These are phyloP conservation scores for Oryza glumipatula DNA, from an alignment of 176 grass and related monocot species.

Conservation along the genomic window DNA sequence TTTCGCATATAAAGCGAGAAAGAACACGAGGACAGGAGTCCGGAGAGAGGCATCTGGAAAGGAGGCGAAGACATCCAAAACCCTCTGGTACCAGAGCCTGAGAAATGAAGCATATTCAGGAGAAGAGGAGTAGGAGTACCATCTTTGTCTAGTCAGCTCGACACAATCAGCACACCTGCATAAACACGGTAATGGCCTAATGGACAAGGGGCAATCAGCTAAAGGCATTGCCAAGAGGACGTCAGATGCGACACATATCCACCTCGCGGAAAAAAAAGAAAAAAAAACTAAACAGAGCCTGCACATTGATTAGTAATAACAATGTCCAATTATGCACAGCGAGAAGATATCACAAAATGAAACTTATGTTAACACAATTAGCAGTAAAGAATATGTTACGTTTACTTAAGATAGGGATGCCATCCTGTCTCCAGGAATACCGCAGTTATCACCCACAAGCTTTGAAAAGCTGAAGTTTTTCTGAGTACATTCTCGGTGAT, in stretches of 20 bases:
- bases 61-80: background rate
- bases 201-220: too few species aligned
- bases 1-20: conserved; percentile 6
- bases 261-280: too few species aligned
- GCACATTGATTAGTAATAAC: background rate
- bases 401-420: conserved; percentile 40
- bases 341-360: background rate
- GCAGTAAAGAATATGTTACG: conserved; percentile 42
- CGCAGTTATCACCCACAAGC: conserved; percentile 41
- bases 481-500: background rate
- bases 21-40: background rate
- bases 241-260: background rate
- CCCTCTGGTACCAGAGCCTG: conserved; percentile 32
- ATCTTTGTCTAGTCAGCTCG: background rate
- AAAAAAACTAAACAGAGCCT: background rate
- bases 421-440: conserved; percentile 37
- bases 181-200: too few species aligned
- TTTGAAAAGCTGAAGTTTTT: conserved; percentile 23
- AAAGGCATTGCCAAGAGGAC: background rate
- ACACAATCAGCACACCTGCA: background rate
- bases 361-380: conserved; percentile 20
- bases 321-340: background rate
- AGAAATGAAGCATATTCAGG: background rate
- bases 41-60: conserved; percentile 32
- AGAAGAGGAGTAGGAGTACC: too few species aligned